These are phyloP conservation scores for Trapa bicornis DNA, from an alignment of 345 rosid genomes.

Conservation along the genomic window DNA sequence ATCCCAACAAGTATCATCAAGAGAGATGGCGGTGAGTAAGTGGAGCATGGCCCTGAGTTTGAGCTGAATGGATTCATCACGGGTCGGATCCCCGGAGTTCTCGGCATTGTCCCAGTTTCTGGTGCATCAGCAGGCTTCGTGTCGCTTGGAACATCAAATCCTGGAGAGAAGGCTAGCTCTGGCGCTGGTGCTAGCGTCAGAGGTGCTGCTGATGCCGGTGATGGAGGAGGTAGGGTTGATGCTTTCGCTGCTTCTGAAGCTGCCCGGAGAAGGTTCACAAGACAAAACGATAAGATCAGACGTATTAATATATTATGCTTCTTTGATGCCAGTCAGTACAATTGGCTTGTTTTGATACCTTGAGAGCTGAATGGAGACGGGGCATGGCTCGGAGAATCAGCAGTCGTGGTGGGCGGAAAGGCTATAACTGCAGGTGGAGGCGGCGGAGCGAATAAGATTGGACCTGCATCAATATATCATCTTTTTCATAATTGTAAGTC, in stretches of 20 bases:
- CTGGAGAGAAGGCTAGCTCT: conserved; percentile 9
- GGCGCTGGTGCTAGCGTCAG: conserved; percentile 17
- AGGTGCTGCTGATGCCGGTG: conserved; percentile 32
- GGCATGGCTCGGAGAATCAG: neutral
- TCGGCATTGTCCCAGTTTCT: conserved; percentile 10
- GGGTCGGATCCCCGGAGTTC: conserved; percentile 24
- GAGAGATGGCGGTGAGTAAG: conserved; percentile 7
- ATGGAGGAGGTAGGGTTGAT: too few species aligned
- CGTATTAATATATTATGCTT: neutral
- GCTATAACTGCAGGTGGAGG: conserved; percentile 27
- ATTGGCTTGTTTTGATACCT: conserved; percentile 20
- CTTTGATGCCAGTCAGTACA: too few species aligned
- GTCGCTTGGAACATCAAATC: conserved; percentile 2
- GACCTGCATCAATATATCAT: conserved; percentile 29
- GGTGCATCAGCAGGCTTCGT: conserved; percentile 21
- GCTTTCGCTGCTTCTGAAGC: conserved; percentile 27
- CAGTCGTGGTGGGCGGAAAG: neutral
- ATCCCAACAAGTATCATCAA: neutral
- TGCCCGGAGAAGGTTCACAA: conserved; percentile 3
- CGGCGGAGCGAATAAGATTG: conserved; percentile 38
- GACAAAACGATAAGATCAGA: neutral
- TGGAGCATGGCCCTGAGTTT: conserved; percentile 10
- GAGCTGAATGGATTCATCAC: conserved; percentile 18
- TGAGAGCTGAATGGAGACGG: conserved; percentile 35
- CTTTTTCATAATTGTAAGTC: neutral